Conservation (phyloP, 2,329 filamentous ascomycete species). For the Phialocephala subalpina region DNA sequence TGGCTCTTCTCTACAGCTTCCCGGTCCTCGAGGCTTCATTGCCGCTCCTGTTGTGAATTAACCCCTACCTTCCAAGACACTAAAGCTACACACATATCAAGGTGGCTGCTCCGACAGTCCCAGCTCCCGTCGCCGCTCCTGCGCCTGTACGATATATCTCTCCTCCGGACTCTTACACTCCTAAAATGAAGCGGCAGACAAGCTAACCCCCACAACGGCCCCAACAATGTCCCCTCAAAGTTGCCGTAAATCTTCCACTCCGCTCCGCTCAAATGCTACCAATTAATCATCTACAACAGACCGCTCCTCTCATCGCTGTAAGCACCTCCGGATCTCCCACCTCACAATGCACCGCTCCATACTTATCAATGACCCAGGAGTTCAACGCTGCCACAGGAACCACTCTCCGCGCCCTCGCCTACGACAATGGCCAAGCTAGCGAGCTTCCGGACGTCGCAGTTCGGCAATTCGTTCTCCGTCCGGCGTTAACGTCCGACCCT, state of each 20-base stretch:
- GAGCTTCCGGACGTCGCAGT: background rate
- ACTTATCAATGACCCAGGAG: background rate
- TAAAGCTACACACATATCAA: background rate
- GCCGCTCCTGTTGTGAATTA: background rate
- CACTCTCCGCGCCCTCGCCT: constrained; percentile 2
- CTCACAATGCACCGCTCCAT: background rate
- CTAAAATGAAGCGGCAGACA: no score
- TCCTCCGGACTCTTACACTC: background rate
- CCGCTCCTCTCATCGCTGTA: background rate
- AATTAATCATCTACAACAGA: background rate
- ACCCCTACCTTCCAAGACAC: background rate
- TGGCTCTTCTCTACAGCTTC: background rate
- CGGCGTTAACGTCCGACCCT: background rate
- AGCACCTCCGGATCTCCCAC: background rate
- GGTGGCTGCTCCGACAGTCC: background rate
- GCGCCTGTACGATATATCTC: background rate
- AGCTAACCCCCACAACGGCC: background rate
- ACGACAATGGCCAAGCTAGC: background rate
- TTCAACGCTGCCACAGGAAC: background rate
- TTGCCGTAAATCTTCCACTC: background rate
- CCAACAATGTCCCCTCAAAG: background rate
- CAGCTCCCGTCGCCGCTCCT: background rate
- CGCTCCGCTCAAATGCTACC: background rate
- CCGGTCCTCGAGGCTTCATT: background rate
- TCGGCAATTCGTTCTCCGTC: background rate